These are phyloP conservation scores for Dendrostoma leiphaemia DNA, from an alignment of 2,329 filamentous ascomycete species.

Conservation along the genomic window DNA sequence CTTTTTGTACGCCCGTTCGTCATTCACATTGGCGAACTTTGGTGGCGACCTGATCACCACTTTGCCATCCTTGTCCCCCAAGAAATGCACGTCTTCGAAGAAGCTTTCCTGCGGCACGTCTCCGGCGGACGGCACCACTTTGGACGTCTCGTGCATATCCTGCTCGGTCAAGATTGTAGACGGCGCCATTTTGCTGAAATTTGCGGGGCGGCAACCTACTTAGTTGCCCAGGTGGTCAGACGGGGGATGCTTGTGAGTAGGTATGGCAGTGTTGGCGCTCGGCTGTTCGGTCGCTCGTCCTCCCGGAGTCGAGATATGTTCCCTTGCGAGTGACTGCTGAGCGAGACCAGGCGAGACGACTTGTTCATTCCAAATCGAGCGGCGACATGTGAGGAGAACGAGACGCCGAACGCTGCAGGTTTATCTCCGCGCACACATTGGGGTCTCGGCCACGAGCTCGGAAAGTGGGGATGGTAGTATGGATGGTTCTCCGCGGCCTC, in stretches of 20 bases:
- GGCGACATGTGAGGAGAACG: no score
- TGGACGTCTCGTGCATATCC: not conserved
- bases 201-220: no score
- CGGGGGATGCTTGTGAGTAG: no score
- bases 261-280: no score
- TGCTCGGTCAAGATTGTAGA: not conserved
- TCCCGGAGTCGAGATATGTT: no score
- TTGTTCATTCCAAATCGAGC: no score
- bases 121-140: not conserved
- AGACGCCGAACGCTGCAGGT: no score
- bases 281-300: no score
- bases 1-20: constrained; percentile 14
- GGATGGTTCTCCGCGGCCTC: no score
- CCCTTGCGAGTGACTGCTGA: no score
- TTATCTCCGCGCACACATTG: not conserved
- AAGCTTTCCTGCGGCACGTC: not conserved
- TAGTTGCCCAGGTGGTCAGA: no score
- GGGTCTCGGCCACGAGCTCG: not conserved
- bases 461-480: not conserved
- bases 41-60: not conserved
- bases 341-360: no score
- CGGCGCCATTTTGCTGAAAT: not conserved
- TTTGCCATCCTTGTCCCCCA: not conserved
- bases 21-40: constrained; percentile 10
- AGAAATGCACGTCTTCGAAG: not conserved